A percentile compares a stretch with the other conserved stretches of the same genome.
phyloP scores from a whole-genome alignment of 192 early-diverging fungal genomes.

The Radiomyces spectabilis region DNA sequence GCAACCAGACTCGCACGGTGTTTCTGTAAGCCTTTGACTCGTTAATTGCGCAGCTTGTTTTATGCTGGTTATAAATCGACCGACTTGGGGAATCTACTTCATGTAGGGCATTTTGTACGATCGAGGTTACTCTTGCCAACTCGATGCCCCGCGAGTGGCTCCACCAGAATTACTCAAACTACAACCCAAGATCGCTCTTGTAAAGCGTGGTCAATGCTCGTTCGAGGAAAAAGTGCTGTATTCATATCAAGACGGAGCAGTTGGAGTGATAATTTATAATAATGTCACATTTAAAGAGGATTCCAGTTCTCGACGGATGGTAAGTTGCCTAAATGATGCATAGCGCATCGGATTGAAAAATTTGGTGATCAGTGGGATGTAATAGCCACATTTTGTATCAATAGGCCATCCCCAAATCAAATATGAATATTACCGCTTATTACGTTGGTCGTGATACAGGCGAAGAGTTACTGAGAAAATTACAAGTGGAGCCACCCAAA shows the following conservation, averaged over 20 bases:
- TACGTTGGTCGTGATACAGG: slow-evolving; percentile 12
- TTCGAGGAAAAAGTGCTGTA: slow-evolving; percentile 27
- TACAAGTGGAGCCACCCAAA: neutral
- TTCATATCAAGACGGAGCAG: slow-evolving; percentile 24
- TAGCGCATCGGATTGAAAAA: too few species aligned
- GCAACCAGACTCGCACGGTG: too few species aligned
- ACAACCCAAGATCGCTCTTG: slow-evolving; percentile 19
- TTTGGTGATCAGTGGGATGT: neutral
- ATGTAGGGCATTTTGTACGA: slow-evolving; percentile 28
- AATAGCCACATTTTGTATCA: neutral
- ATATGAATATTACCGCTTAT: slow-evolving; percentile 13
- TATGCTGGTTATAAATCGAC: too few species aligned
- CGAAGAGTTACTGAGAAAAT: slow-evolving; percentile 5
- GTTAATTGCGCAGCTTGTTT: too few species aligned
- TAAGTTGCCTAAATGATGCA: too few species aligned
- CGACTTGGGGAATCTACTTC: too few species aligned
- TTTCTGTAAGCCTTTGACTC: too few species aligned
- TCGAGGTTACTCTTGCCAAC: slow-evolving; percentile 12
- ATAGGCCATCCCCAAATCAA: neutral
- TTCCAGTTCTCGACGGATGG: slow-evolving; percentile 8
- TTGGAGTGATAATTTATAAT: slow-evolving; percentile 30
- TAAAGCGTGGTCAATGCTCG: slow-evolving; percentile 17
- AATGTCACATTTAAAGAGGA: slow-evolving; percentile 15
- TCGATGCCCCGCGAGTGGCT: neutral
- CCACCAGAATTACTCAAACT: neutral